phyloP scores from a whole-genome alignment of 148 eudicot species.

The Gaultheria prostrata region DNA sequence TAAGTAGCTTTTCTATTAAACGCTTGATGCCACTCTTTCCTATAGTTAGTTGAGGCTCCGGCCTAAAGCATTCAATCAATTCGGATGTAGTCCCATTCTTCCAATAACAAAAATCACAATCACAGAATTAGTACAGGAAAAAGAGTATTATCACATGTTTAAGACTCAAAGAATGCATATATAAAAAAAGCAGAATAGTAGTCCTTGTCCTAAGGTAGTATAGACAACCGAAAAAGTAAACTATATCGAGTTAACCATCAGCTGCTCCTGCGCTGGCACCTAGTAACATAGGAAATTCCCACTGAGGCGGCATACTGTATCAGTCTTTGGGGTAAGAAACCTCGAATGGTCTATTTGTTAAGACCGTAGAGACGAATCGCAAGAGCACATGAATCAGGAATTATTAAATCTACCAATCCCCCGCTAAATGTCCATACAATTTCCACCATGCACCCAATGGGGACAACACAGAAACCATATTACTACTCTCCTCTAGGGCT shows the following conservation, averaged over 20 bases:
- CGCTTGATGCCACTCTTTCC: conserved; percentile 51
- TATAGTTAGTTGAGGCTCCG: conserved; percentile 27
- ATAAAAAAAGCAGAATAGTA: neutral
- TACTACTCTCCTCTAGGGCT: no score
- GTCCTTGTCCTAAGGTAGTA: neutral
- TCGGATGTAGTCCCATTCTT: conserved; percentile 18
- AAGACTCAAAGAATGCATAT: neutral
- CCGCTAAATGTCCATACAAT: no score
- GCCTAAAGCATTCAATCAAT: conserved; percentile 9
- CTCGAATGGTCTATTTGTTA: no score
- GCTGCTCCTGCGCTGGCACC: neutral
- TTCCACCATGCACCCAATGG: no score
- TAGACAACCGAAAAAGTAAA: neutral
- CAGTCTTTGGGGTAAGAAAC: no score
- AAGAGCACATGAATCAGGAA: no score
- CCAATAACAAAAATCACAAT: conserved; percentile 16
- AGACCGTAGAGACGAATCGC: no score
- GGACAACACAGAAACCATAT: no score
- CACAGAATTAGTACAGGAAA: neutral
- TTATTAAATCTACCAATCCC: no score
- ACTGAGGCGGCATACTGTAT: no score
- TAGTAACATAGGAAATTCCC: no score
- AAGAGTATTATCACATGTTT: neutral
- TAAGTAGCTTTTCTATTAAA: conserved; percentile 57
- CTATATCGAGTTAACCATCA: neutral